phyloP scores from a whole-genome alignment of 2,329 filamentous ascomycete species.

The Sporothrix luriei region DNA sequence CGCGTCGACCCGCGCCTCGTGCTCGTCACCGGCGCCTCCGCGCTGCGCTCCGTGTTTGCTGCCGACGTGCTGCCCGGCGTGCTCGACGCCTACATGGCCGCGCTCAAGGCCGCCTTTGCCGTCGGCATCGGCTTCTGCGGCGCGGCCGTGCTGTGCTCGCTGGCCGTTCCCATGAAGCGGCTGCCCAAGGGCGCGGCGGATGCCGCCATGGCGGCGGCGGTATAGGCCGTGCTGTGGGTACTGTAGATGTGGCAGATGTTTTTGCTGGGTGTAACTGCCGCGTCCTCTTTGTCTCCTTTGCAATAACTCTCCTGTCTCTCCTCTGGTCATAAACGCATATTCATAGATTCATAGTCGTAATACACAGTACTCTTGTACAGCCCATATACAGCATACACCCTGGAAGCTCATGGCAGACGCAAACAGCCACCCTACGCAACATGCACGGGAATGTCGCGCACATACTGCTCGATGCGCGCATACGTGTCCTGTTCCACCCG shows the following conservation, averaged over 20 bases:
- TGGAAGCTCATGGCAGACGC: too few species aligned
- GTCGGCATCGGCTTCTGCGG: conserved; percentile 18
- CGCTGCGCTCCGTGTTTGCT: conserved; percentile 53
- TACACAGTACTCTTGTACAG: neutral
- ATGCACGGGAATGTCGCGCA: neutral
- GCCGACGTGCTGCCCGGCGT: conserved; percentile 52
- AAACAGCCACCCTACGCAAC: neutral
- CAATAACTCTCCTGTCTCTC: neutral
- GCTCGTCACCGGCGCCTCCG: conserved; percentile 48
- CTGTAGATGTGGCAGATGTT: too few species aligned
- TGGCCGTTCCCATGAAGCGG: conserved; percentile 7
- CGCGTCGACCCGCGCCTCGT: conserved; percentile 35
- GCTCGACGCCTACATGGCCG: conserved; percentile 58
- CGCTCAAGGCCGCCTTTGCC: conserved; percentile 38
- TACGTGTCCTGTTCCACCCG: neutral
- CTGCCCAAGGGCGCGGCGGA: neutral
- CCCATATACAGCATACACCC: neutral
- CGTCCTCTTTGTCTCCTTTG: neutral
- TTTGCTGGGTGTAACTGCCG: neutral
- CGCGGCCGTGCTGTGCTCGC: neutral
- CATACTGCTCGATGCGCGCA: conserved; percentile 13
- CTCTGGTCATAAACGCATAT: neutral
- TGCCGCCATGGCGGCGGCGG: neutral
- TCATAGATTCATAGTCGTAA: neutral
- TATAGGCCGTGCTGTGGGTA: neutral